These are phyloP conservation scores for Chytriomyces hyalinus DNA, from an alignment of 192 early-diverging fungal genomes.

Conservation along the genomic window DNA sequence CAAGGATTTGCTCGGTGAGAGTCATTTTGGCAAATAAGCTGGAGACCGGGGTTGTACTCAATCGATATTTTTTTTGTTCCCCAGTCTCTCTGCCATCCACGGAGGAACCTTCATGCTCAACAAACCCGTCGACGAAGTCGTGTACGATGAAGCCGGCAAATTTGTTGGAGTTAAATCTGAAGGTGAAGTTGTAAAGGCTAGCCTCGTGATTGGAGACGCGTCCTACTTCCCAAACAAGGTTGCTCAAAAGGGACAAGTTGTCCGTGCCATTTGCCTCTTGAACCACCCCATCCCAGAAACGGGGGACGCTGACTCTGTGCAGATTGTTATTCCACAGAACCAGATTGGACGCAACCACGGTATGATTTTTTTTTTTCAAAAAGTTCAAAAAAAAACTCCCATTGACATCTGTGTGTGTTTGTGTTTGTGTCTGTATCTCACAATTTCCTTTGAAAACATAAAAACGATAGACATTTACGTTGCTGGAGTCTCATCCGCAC, in stretches of 20 bases:
- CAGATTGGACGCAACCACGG: constrained; percentile 87
- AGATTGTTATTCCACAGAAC: constrained; percentile 97
- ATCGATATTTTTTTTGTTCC: background rate
- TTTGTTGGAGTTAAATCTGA: constrained; percentile 89
- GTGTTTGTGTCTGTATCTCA: too few relatives aligned
- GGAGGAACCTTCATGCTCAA: constrained; percentile 99
- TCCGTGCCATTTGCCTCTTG: constrained; percentile 95
- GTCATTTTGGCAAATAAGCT: background rate
- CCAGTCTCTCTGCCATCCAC: constrained; percentile 92
- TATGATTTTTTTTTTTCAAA: constrained; percentile 27
- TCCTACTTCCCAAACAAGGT: constrained; percentile 86
- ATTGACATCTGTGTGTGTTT: background rate
- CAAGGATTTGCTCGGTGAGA: constrained; percentile 87
- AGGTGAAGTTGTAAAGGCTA: constrained; percentile 78
- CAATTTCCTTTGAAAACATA: too few relatives aligned
- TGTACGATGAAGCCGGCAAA: constrained; percentile 79
- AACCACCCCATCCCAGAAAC: constrained; percentile 90
- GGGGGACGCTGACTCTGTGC: constrained; percentile 82
- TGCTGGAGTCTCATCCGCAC: constrained; percentile 82
- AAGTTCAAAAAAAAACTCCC: background rate
- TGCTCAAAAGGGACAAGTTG: constrained; percentile 80
- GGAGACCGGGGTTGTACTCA: constrained; percentile 23
- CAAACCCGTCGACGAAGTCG: constrained; percentile 88
- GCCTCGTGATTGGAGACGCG: constrained; percentile 94
- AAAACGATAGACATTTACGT: constrained; percentile 99